Conservation (phyloP, 2,329 filamentous ascomycete species). For the Pseudofabraea citricarpa region DNA sequence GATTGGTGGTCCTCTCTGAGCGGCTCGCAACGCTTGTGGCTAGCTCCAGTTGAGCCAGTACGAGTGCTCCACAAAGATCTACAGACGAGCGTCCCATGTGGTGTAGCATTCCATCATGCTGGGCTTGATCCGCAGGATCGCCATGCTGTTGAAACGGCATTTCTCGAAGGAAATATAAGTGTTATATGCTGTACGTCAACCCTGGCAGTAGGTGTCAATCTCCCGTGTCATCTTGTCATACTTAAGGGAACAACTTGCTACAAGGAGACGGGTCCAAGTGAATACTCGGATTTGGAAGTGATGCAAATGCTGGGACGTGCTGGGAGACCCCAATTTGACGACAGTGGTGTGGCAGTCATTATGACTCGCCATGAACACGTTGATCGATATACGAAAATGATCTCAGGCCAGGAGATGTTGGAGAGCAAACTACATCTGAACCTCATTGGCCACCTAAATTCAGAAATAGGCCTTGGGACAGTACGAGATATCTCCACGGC, state of each 20-base stretch:
- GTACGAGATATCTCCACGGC: slow-evolving; percentile 61
- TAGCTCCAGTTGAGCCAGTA: slow-evolving; percentile 45
- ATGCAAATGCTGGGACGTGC: slow-evolving; percentile 90
- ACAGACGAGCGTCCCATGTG: slow-evolving; percentile 41
- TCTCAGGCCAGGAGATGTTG: slow-evolving; percentile 66
- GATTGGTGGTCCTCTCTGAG: slow-evolving; percentile 56
- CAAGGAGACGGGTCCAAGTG: slow-evolving; percentile 54
- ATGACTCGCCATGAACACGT: slow-evolving; percentile 66
- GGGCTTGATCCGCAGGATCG: slow-evolving; percentile 65
- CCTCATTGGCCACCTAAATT: slow-evolving; percentile 78
- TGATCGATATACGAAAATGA: slow-evolving; percentile 65
- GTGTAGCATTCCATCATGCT: slow-evolving; percentile 80
- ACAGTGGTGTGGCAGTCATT: slow-evolving; percentile 71
- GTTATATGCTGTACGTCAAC: slow-evolving; percentile 88
- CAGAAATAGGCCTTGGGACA: slow-evolving; percentile 73
- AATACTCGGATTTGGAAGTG: slow-evolving; percentile 77
- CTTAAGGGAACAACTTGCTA: slow-evolving; percentile 74
- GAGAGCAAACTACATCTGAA: slow-evolving; percentile 78
- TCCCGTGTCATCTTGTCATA: slow-evolving; percentile 78
- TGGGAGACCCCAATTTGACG: slow-evolving; percentile 78
- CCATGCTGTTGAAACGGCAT: slow-evolving; percentile 60
- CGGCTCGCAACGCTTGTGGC: slow-evolving; percentile 56
- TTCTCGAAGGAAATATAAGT: slow-evolving; percentile 64
- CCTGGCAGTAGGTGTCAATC: slow-evolving; percentile 75
- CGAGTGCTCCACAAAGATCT: slow-evolving; percentile 55